phyloP scores from a whole-genome alignment of 1,284 basidiomycete genomes.

The Cutaneotrichosporon cutaneum region DNA sequence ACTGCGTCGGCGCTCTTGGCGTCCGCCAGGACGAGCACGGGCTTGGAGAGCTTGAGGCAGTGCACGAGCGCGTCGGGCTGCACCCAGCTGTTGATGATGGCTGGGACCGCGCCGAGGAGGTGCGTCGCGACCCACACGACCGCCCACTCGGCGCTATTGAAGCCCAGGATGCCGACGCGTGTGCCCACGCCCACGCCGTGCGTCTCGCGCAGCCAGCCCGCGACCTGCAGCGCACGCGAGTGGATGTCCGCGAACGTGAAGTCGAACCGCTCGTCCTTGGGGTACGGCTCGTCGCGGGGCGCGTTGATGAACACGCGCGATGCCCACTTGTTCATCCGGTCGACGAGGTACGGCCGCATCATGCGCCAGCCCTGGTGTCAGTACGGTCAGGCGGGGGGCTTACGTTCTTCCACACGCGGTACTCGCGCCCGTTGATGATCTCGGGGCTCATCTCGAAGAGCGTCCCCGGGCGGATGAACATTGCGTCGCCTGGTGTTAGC shows the following conservation, averaged over 20 bases:
- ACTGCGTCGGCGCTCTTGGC: conserved; percentile 30
- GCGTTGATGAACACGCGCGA: conserved; percentile 39
- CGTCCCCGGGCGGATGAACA: conserved; percentile 15
- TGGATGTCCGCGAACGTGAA: conserved; percentile 38
- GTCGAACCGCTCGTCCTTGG: conserved; percentile 13
- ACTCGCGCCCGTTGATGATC: conserved; percentile 16
- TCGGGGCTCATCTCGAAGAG: conserved; percentile 18
- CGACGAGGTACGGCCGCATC: conserved; percentile 38
- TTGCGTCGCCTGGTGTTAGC: conserved; percentile 16
- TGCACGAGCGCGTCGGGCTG: conserved; percentile 26
- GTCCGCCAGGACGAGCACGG: conserved; percentile 36
- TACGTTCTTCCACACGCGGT: conserved; percentile 19
- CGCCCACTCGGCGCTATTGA: conserved; percentile 27
- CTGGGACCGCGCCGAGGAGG: conserved; percentile 39
- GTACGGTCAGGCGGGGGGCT: background rate
- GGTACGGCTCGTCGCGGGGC: conserved; percentile 19
- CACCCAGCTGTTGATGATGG: conserved; percentile 31
- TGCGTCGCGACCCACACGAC: conserved; percentile 35
- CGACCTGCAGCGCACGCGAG: conserved; percentile 28
- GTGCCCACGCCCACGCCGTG: conserved; percentile 35
- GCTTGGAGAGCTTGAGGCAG: conserved; percentile 31
- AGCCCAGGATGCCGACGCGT: conserved; percentile 41
- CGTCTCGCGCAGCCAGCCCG: conserved; percentile 35
- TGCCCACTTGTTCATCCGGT: conserved; percentile 25
- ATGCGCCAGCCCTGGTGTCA: conserved; percentile 32